Evolutionary conservation across 768 basidiomycete species (phyloP).

Genomic region (Xerocomellus dryophilus): DNA sequence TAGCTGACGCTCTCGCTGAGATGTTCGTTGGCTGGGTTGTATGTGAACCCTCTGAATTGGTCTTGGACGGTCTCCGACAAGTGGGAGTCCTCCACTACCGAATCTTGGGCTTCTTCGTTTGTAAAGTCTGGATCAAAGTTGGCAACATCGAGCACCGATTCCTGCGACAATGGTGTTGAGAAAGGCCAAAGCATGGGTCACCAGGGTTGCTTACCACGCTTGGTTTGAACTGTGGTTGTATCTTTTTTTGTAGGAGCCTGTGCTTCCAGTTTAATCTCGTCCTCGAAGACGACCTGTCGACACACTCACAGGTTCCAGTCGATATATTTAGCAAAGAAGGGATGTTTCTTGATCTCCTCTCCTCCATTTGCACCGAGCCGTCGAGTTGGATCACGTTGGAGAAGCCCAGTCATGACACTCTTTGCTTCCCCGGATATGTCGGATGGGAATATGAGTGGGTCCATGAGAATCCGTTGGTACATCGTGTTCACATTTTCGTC

Average conservation of each 20-base stretch:
- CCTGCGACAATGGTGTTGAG: slow-evolving; percentile 40
- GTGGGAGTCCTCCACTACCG: slow-evolving; percentile 90
- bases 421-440: slow-evolving; percentile 88
- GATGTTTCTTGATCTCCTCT: slow-evolving; percentile 93
- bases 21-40: slow-evolving; percentile 81
- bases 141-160: slow-evolving; percentile 90
- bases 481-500: slow-evolving; percentile 98
- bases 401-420: slow-evolving; percentile 82
- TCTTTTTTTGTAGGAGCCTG: slow-evolving; percentile 87
- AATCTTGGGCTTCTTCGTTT: slow-evolving; percentile 90
- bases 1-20: slow-evolving; percentile 82
- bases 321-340: slow-evolving; percentile 92
- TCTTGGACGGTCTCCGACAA: slow-evolving; percentile 96
- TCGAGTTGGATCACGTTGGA: slow-evolving; percentile 83
- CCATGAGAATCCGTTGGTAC: slow-evolving; percentile 93
- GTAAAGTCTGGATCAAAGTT: slow-evolving; percentile 99
- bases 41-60: slow-evolving; percentile 90
- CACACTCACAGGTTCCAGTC: slow-evolving; percentile 75
- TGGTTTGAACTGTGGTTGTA: slow-evolving; percentile 96
- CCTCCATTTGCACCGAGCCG: slow-evolving; percentile 92
- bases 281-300: background rate
- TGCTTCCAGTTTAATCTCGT: slow-evolving; percentile 1
- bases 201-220: slow-evolving; percentile 65
- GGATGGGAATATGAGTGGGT: slow-evolving; percentile 87
- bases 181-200: background rate